Evolutionary conservation across 2,329 filamentous ascomycete genomes (phyloP), one percentile per base, ranked within the genome.

Genomic region (Pseudogymnoascus sp.): DNA sequence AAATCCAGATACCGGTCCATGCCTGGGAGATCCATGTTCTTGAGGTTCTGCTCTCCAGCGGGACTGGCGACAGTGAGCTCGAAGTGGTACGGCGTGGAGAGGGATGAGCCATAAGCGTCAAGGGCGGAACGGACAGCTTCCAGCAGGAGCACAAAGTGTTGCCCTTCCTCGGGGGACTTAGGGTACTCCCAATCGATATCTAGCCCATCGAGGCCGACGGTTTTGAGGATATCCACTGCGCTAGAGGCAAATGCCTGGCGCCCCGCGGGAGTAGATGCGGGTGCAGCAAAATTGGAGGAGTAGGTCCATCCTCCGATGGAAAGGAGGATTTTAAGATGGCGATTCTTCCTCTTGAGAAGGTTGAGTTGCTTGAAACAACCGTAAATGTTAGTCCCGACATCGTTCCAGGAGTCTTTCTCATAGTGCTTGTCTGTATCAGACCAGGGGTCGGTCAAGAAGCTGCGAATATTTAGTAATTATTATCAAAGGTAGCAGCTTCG

Each of bases 301-400:
- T 96, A 96, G 0, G 92, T 96, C 92, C 92, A 97, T 60, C 93
- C 93, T 65, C 93, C 93, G 66, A 97, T 90, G 62, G 88, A 92
- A 4, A 97, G 83, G 11, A 97, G 81, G 3, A 95, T 80, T 75
- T 96, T 96, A 65, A 97, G 80, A 68, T 93, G 87, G 59, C 91
- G 88, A 75, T 96, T 90, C 66, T 82, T 80, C 67, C 85, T 84
- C 79, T 97, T 97, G 53, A 93, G 83, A 1, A 96, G 80, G 74
- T 90, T 91, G 37, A 96, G 83, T 77, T 96, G 91, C 79, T 96
- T 96, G 67, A 95, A 75, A 73, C 90, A 93, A 61, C 93, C 93
- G 73, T 96, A 96, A 37, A 96, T 80, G 74, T 97, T 96, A 65
- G 82, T 89, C 59, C 90, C 91, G 0, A 74, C 70, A 65, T 91